phyloP scores from a whole-genome alignment of 2,329 filamentous ascomycete genomes.

The Pseudocercospora vitis region DNA sequence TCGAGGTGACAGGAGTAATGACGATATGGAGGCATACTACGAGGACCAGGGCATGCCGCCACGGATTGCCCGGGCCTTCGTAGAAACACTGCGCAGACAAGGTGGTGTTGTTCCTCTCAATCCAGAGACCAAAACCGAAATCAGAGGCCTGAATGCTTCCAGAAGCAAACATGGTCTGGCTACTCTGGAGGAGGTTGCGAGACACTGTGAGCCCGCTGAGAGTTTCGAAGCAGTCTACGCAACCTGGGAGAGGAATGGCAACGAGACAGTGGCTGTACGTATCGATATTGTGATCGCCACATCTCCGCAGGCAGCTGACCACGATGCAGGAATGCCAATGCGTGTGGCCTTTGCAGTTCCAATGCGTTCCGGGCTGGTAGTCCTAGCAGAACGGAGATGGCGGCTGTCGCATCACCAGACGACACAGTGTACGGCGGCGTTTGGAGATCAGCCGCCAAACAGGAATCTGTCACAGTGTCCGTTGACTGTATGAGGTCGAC shows the following conservation, averaged over 20 bases:
- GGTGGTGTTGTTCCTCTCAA: background rate
- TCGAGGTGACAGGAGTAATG: background rate
- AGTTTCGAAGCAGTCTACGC: background rate
- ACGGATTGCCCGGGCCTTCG: background rate
- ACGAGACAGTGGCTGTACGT: background rate
- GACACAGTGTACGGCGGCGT: background rate
- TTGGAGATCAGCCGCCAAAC: background rate
- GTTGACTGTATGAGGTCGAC: background rate
- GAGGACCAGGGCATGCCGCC: background rate
- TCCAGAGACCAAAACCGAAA: background rate
- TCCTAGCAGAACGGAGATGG: background rate
- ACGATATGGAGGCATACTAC: background rate
- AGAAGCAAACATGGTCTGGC: background rate
- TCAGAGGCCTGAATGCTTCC: background rate
- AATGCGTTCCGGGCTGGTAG: too few species aligned
- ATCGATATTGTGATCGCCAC: too few species aligned
- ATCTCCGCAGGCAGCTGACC: too few species aligned
- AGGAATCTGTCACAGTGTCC: background rate
- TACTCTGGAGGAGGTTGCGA: background rate
- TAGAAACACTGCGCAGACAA: background rate
- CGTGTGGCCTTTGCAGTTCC: too few species aligned
- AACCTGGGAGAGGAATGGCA: background rate
- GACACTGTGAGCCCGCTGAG: background rate
- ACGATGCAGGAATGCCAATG: too few species aligned
- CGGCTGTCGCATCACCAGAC: background rate